Percentiles rank a stretch among this genome's conserved stretches.
These are phyloP conservation scores for Sideroxylon spinosum DNA, from an alignment of 179 eudicot genomes.

Conservation along the genomic window DNA sequence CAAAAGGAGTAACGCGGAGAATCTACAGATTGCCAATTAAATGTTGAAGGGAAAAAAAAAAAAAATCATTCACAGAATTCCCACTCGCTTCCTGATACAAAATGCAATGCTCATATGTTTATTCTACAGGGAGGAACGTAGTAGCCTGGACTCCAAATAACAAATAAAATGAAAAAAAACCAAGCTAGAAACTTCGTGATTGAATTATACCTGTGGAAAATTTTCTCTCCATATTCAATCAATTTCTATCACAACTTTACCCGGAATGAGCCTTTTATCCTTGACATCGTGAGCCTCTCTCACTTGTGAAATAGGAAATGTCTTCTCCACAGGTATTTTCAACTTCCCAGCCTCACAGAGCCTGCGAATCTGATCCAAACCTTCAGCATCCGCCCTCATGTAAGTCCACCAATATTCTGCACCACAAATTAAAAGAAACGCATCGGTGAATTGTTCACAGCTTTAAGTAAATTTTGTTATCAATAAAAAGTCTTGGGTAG, in stretches of 20 bases:
- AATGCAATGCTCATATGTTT: conserved; percentile 1
- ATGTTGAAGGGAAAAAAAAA: neutral
- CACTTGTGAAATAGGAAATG: conserved; percentile 71
- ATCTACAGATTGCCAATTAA: conserved; percentile 6
- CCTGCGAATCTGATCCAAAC: conserved; percentile 67
- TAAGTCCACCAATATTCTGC: conserved; percentile 87
- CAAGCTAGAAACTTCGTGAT: neutral
- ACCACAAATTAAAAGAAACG: conserved; percentile 9
- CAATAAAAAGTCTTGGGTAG: neutral
- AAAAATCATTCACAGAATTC: neutral
- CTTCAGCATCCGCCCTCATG: conserved; percentile 95
- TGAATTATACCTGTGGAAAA: neutral
- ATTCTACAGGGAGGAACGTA: conserved; percentile 4
- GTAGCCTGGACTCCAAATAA: neutral
- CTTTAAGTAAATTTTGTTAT: neutral
- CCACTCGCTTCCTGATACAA: neutral
- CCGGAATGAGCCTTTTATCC: conserved; percentile 63
- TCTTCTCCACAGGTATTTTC: conserved; percentile 77
- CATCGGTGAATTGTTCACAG: neutral
- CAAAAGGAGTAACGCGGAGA: neutral
- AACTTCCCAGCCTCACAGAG: conserved; percentile 72
- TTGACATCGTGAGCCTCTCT: conserved; percentile 89
- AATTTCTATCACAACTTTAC: conserved; percentile 87
- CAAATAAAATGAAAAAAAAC: neutral
- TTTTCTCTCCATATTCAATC: conserved; percentile 33